phyloP scores from a whole-genome alignment of 1,139 yeast species.

The Hyphopichia pseudoburtonii region DNA sequence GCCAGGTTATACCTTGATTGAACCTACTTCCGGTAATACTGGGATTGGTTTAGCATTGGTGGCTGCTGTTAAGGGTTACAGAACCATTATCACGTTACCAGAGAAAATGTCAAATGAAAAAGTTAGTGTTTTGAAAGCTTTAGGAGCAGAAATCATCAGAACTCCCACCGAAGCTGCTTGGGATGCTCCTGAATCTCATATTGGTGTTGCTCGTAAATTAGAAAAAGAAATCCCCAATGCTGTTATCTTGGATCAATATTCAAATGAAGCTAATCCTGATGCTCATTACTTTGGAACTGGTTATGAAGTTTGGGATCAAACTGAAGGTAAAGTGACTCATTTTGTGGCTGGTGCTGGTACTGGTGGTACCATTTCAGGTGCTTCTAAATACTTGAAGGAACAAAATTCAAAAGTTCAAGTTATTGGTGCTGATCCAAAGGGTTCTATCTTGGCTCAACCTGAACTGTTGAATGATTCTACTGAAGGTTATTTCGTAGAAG shows the following conservation, averaged over 20 bases:
- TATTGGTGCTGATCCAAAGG: conserved; percentile 84
- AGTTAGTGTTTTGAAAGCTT: conserved; percentile 82
- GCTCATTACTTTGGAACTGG: conserved; percentile 90
- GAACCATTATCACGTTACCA: conserved; percentile 86
- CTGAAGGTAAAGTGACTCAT: conserved; percentile 69
- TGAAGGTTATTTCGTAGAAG: conserved; percentile 79
- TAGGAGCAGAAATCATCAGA: conserved; percentile 89
- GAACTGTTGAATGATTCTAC: conserved; percentile 64
- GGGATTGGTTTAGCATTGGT: conserved; percentile 88
- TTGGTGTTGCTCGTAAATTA: conserved; percentile 81
- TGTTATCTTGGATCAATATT: conserved; percentile 81
- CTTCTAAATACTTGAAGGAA: conserved; percentile 73
- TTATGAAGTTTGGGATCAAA: conserved; percentile 81
- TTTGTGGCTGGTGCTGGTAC: conserved; percentile 92
- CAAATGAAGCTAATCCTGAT: conserved; percentile 74
- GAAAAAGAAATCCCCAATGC: conserved; percentile 87
- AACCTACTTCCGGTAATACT: conserved; percentile 87
- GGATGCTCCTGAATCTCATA: conserved; percentile 91
- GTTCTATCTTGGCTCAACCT: conserved; percentile 83
- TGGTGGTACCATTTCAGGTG: conserved; percentile 82
- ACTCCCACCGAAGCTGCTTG: conserved; percentile 94
- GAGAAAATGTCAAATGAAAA: conserved; percentile 93
- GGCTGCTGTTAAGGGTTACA: conserved; percentile 84
- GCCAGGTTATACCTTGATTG: conserved; percentile 84
- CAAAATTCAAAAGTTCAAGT: conserved; percentile 62